phyloP scores from a whole-genome alignment of 2,329 filamentous ascomycete species.

The Chaetothyriales sp. region DNA sequence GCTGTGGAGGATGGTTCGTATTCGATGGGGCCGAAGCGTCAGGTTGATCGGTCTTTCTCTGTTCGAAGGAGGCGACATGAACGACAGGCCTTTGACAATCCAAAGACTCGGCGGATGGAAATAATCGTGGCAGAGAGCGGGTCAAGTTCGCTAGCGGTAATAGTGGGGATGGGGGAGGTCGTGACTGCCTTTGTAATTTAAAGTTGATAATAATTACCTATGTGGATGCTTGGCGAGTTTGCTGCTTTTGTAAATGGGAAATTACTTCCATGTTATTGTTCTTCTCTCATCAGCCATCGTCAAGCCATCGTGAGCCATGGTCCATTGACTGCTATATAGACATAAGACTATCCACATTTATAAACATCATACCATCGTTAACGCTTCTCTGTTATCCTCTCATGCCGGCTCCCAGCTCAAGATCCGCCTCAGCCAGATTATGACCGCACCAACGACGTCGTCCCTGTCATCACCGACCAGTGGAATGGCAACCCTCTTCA shows the following conservation, averaged over 20 bases:
- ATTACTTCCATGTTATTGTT: too few species aligned
- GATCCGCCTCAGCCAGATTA: neutral
- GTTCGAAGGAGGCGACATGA: slow-evolving; percentile 18
- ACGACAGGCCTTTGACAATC: neutral
- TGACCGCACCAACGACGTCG: neutral
- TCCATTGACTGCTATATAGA: too few species aligned
- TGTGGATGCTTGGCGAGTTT: neutral
- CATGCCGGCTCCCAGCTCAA: neutral
- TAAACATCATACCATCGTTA: too few species aligned
- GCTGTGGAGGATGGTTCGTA: slow-evolving; percentile 7
- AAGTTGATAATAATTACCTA: neutral
- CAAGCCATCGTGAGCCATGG: too few species aligned
- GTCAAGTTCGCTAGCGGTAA: neutral
- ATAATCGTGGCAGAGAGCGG: neutral
- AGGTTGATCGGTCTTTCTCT: slow-evolving; percentile 12
- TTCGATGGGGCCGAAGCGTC: slow-evolving; percentile 3
- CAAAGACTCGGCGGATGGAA: neutral
- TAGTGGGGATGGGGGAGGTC: neutral
- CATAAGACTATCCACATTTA: too few species aligned
- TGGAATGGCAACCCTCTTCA: neutral
- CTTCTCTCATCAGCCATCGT: too few species aligned
- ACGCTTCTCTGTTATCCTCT: too few species aligned
- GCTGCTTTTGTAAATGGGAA: too few species aligned
- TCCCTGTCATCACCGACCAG: neutral
- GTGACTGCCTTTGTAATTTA: neutral